Base-by-base conservation (phyloP, 768 basidiomycete genomes). In the Paxillus ammoniavirescens region DNA sequence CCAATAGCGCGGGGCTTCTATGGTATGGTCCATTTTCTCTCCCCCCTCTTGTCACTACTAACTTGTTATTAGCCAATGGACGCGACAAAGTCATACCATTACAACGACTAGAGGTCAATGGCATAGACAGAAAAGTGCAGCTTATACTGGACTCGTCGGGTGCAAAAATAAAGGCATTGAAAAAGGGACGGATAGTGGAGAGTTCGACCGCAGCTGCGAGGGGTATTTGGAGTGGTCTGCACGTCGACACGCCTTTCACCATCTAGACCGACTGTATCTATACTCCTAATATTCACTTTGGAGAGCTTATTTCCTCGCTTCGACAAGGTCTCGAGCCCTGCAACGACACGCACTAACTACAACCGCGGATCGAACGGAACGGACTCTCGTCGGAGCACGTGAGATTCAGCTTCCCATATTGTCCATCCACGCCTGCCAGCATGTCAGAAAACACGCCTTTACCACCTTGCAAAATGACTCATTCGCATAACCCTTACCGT, bases 221-320 rank as follows among this genome's bases (percentile, higher is more conserved):
- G 67, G 93, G 93, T 49, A 90, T 94, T 58, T 94, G 91, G 92
- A 89, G 87, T 66, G 91, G 92, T 17, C 72, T 94, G 57, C 93
- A 95, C 61, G 88, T 88, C 59, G 82, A 84, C 62, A 81, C 85
- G 52, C 85, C 87, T 15, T 81, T 78, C 74, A 74, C 72, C 54
- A 77, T 83, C 65, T 79, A 60, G 56, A 54, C 48, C 60, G 33
- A 68, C 36, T 54, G 23, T 31, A 41, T 28, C 21, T 45, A 38
- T 40, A 33, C 21, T 49, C 38, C 30, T 53, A 49, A 49, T 26
- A 26, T 49, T 13, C 38, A 41, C 26, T 15, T n/a, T 37, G 7
- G 44, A 53, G 41, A 40, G 33, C 47, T 51, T 42, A 42, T 47
- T 18, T 2, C 45, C 53, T 17, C 21, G 41, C 15, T 41, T 10